Conservation (phyloP, 2,329 filamentous ascomycete genomes). For the Pestalotiopsis sp. region DNA sequence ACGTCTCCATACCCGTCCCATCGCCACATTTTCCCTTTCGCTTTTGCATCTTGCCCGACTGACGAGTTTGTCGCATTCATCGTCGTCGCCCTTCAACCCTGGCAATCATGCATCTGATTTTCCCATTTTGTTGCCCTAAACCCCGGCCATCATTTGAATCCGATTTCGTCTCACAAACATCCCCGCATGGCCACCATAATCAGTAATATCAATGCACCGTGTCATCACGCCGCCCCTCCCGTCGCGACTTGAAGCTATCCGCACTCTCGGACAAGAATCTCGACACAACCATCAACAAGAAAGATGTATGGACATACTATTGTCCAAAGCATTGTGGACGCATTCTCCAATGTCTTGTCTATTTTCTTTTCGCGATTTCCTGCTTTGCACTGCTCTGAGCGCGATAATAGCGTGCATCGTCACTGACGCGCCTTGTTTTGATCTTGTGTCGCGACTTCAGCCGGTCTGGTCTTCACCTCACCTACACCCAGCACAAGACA, state of each 20-base stretch:
- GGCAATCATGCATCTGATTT: slow-evolving; percentile 14
- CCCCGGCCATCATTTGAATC: slow-evolving; percentile 1
- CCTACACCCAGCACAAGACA: background rate
- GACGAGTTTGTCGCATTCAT: slow-evolving; percentile 24
- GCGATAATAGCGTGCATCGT: background rate
- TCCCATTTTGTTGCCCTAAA: background rate
- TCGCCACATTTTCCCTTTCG: slow-evolving; percentile 18
- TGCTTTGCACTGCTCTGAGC: background rate
- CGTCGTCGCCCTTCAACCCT: slow-evolving; percentile 18
- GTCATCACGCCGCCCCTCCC: background rate
- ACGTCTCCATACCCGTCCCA: slow-evolving; percentile 11
- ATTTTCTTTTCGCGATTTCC: background rate
- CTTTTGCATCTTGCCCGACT: slow-evolving; percentile 18
- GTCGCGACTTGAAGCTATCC: slow-evolving; percentile 31
- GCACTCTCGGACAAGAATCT: slow-evolving; percentile 21
- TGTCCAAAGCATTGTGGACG: background rate
- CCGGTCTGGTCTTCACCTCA: background rate
- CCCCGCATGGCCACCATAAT: background rate
- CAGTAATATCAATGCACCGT: background rate
- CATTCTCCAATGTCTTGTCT: background rate
- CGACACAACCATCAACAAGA: background rate
- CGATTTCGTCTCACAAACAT: background rate
- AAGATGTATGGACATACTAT: background rate
- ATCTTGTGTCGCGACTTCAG: background rate
- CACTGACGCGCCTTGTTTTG: slow-evolving; percentile 1